Percentiles rank a stretch among this genome's conserved stretches.
phyloP scores from a whole-genome alignment of 441 rosid genomes.

The Rhodomyrtus psidioides region DNA sequence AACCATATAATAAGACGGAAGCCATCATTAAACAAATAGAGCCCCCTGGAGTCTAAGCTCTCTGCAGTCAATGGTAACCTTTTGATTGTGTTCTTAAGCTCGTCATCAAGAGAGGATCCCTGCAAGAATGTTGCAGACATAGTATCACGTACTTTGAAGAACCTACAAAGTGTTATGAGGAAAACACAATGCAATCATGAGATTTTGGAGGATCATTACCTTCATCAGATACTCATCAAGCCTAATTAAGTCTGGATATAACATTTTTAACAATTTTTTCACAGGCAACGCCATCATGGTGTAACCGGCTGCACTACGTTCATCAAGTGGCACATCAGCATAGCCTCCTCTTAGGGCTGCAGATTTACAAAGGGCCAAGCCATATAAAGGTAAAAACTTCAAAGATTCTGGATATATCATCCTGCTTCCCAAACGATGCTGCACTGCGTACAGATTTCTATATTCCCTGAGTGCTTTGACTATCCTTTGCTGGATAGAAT shows the following conservation, averaged over 20 bases:
- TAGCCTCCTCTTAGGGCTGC: slow-evolving; percentile 76
- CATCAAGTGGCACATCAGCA: slow-evolving; percentile 85
- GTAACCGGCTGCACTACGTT: slow-evolving; percentile 86
- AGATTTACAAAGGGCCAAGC: slow-evolving; percentile 83
- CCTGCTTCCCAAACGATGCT: slow-evolving; percentile 90
- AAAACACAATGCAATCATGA: background rate
- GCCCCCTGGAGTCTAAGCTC: slow-evolving; percentile 91
- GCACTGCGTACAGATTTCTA: slow-evolving; percentile 78
- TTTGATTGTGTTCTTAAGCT: slow-evolving; percentile 25
- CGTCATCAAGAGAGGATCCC: slow-evolving; percentile 45
- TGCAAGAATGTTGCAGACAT: slow-evolving; percentile 26
- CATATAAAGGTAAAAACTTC: slow-evolving; percentile 75
- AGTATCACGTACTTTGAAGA: background rate
- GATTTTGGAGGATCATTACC: slow-evolving; percentile 28
- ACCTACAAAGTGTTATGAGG: background rate
- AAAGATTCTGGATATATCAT: slow-evolving; percentile 91
- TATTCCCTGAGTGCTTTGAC: slow-evolving; percentile 92
- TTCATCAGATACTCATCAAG: slow-evolving; percentile 74
- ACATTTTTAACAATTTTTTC: slow-evolving; percentile 70
- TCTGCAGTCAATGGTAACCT: slow-evolving; percentile 70
- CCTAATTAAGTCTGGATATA: slow-evolving; percentile 80
- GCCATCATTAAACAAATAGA: slow-evolving; percentile 86
- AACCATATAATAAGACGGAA: slow-evolving; percentile 84
- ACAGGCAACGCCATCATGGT: slow-evolving; percentile 93
- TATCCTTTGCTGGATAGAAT: slow-evolving; percentile 63